Conservation (phyloP, 208 protist species). For the Leishmania major region DNA sequence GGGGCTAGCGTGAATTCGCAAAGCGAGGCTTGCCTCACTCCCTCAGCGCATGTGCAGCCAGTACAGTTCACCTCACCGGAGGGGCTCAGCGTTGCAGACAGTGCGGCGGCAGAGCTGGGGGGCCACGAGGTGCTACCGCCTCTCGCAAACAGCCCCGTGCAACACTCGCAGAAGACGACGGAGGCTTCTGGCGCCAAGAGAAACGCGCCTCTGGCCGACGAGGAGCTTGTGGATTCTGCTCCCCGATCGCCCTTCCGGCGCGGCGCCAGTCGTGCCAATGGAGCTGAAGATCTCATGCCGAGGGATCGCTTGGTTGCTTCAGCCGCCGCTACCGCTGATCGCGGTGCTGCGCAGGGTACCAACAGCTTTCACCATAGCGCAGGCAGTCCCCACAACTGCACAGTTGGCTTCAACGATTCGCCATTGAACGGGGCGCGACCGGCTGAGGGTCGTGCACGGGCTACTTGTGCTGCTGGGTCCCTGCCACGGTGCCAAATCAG, state of each 20-base stretch:
- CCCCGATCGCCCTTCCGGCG: constrained; percentile 13
- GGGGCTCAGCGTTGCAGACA: neutral
- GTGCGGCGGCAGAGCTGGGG: neutral
- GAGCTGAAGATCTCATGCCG: neutral
- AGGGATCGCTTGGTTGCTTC: neutral
- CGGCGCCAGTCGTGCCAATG: neutral
- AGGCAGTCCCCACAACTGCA: neutral
- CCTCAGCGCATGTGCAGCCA: constrained; percentile 12
- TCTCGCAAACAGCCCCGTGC: neutral
- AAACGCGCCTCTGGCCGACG: neutral
- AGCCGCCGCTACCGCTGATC: neutral
- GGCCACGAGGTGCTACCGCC: constrained; percentile 15
- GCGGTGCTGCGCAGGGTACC: neutral
- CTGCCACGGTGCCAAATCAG: constrained; percentile 4
- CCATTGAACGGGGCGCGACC: neutral
- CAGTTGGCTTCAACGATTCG: neutral
- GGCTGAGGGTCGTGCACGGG: neutral
- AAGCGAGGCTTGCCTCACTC: constrained; percentile 7
- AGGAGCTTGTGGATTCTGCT: constrained; percentile 16
- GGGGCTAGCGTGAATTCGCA: constrained; percentile 4
- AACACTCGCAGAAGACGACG: neutral
- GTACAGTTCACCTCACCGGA: constrained; percentile 1
- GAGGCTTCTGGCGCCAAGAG: neutral
- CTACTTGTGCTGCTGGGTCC: neutral
- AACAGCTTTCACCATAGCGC: neutral